Evolutionary conservation across 208 protist species (phyloP).

Genomic region (Leishmania lainsoni): DNA sequence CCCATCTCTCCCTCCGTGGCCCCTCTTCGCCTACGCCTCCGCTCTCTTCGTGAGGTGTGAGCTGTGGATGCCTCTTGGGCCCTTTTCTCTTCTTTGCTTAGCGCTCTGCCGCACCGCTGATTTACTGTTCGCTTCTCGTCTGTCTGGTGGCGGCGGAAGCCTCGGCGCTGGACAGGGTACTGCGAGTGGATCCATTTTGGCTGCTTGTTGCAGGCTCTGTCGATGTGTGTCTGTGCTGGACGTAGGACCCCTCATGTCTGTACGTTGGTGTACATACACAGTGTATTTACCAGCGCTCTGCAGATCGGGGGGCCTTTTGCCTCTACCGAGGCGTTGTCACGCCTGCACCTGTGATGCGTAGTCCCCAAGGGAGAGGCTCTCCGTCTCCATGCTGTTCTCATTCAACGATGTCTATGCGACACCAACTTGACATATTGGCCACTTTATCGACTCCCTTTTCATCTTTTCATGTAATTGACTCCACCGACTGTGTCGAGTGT

Average conservation of each 20-base stretch:
- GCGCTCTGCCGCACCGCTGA: not conserved
- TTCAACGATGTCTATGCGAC: not conserved
- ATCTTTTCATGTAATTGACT: not conserved
- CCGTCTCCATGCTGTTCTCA: not conserved
- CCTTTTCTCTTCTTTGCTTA: not conserved
- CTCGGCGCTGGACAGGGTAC: not conserved
- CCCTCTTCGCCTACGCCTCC: not conserved
- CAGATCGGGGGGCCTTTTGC: not conserved
- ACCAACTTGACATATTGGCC: not conserved
- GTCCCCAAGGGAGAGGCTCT: not conserved
- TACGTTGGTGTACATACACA: not conserved
- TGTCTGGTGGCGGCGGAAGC: not conserved
- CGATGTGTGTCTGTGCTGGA: not conserved
- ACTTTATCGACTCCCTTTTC: not conserved
- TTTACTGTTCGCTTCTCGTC: not conserved
- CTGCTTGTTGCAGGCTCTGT: not conserved
- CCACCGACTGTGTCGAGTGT: not conserved
- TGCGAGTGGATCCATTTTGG: not conserved
- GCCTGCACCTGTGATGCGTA: not conserved
- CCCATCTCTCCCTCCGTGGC: not conserved
- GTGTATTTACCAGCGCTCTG: not conserved
- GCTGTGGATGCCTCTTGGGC: not conserved
- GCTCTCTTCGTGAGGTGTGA: not conserved
- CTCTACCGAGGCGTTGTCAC: not conserved
- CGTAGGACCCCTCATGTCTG: not conserved